Evolutionary conservation across 257 asterid species (phyloP).

Genomic region (Plectranthus barbatus): DNA sequence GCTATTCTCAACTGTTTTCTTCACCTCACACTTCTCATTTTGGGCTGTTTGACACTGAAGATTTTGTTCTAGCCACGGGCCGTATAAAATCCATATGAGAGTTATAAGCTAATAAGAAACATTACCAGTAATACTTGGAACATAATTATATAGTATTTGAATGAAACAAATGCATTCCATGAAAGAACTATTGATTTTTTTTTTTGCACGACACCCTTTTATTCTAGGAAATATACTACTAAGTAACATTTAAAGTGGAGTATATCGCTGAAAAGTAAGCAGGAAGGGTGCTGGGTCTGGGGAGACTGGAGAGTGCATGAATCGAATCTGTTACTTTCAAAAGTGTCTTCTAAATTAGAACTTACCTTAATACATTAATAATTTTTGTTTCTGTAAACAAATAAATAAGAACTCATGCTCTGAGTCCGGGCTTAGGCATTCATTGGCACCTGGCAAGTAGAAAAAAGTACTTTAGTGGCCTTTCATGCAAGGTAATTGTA

Average conservation of each 20-base stretch:
- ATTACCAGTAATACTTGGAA: background rate
- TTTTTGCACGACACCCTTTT: background rate
- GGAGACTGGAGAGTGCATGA: background rate
- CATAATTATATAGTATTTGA: background rate
- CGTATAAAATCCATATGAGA: background rate
- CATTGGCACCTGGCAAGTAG: background rate
- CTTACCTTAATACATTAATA: background rate
- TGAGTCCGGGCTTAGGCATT: background rate
- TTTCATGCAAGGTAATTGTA: background rate
- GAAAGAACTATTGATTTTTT: background rate
- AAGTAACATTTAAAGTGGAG: background rate
- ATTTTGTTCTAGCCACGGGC: no score
- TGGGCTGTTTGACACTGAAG: background rate
- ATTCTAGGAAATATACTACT: background rate
- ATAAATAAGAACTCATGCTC: background rate
- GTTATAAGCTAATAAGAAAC: background rate
- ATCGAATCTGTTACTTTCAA: background rate
- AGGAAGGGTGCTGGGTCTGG: background rate
- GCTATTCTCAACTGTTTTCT: background rate
- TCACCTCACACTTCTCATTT: background rate
- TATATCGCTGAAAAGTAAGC: background rate
- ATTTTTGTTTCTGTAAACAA: background rate
- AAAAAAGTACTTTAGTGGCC: background rate
- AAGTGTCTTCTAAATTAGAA: background rate
- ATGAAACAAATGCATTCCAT: slow-evolving; percentile 5